Evolutionary conservation across 768 basidiomycete species (phyloP), one percentile per base, ranked within the genome.

Genomic region (Leccinum barrowsii): DNA sequence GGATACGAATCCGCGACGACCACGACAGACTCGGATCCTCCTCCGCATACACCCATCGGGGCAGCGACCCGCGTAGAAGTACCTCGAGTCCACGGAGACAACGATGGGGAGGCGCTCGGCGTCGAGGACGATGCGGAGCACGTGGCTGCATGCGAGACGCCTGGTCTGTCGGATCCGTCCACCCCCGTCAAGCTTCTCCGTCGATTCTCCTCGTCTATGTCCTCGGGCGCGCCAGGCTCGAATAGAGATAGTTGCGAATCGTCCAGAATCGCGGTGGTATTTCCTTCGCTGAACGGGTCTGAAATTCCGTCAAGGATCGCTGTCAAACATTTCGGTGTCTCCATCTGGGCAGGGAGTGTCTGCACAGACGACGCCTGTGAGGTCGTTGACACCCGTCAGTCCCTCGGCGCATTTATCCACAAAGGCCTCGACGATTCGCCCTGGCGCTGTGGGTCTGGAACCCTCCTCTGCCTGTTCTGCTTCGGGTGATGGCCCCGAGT

Each of bases 11-110:
- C n/a, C n/a, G n/a, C n/a, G n/a, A n/a, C n/a, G n/a, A n/a, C n/a
- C n/a, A n/a, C n/a, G n/a, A n/a, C n/a, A n/a, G n/a, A n/a, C n/a
- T n/a, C n/a, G n/a, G n/a, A n/a, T n/a, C n/a, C n/a, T n/a, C n/a
- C n/a, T n/a, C n/a, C n/a, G 8, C 64, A 68, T 10, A 69, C 68
- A n/a, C 68, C 68, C n/a, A 30, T 68, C 34, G 68, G 68, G 22
- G 42, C 47, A 37, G 7, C 34, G 15, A 59, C 30, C 10, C 30
- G 58, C 15, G 48, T 56, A 7, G 58, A 56, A 34, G 56, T 42
- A 4, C 30, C 54, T 2, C 59, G 30, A 40, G 46, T 63, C 40
- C 56, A 59, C 24, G 63, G 58, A 32, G 68, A 65, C 47, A 60
- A 60, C 13, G 68, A 63, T 0, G 19, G 1, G 8, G 58, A 32